Evolutionary conservation across 2,329 filamentous ascomycete species (phyloP), one percentile per base, ranked within the genome.

Genomic region (Stachybotrys chlorohalonatus): DNA sequence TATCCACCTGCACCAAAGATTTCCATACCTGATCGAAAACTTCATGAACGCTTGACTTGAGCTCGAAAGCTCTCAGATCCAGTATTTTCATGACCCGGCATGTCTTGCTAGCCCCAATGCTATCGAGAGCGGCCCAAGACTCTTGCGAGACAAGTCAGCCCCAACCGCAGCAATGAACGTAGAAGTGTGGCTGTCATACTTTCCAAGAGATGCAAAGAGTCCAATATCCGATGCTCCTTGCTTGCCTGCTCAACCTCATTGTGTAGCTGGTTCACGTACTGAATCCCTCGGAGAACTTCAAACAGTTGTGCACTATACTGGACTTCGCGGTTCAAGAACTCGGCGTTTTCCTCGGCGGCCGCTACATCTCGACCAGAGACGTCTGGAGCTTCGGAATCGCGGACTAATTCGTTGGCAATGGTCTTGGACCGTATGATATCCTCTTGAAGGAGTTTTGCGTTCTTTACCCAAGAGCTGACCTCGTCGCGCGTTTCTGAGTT

Each of bases 401-500:
- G 81, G 6, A 93, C 81, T 56, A 97, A 95, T 55, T 91, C 85
- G 64, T 85, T 85, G 24, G 93, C 91, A 42, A 91, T 85, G 15
- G 82, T 80, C 63, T 90, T 86, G 30, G 90, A 93, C 50, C 83
- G 82, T 63, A 89, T 83, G 60, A 96, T 93, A 66, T 96, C 93
- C 58, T 86, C 82, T 68, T 95, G 90, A 7, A 96, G 81, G 53
- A 86, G 83, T 70, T 90, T 90, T 51, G 92, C 90, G 68, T 94
- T 90, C 52, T 79, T 74, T 55, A 95, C 89, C 93, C 93, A 97
- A 52, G 85, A 82, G 65, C 90, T 87, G 52, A 96, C 87, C 64
- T 95, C 87, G 46, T 85, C 82, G 55, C 86, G 87, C 16, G 85
- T 87, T 60, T 90, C 84, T 65, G 84, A 82, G 70, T 92, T 95